Percentiles rank a stretch among this genome's conserved stretches.
phyloP scores from a whole-genome alignment of 768 basidiomycete species.

The Trametes gibbosa region DNA sequence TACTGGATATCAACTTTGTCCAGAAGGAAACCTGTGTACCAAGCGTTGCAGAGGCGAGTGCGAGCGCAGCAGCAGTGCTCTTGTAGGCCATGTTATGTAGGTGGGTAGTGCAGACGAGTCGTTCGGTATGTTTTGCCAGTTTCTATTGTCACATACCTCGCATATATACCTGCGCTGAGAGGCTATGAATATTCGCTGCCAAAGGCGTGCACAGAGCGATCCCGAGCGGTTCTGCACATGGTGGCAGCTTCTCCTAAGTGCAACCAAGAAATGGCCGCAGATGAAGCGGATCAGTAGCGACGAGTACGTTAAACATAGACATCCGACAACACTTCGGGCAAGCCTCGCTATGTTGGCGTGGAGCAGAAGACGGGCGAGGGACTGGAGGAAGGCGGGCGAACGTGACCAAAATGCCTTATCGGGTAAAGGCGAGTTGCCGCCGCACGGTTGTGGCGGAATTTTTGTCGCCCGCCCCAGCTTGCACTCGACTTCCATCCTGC shows the following conservation, averaged over 20 bases:
- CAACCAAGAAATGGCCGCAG: constrained; percentile 8
- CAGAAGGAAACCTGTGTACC: constrained; percentile 4
- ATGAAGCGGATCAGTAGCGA: not conserved
- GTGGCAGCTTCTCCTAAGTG: not conserved
- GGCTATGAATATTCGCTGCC: too few species aligned
- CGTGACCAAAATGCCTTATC: constrained; percentile 4
- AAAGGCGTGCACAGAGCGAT: too few species aligned
- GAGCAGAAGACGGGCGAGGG: not conserved
- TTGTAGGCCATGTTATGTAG: not conserved
- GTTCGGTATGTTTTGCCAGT: not conserved
- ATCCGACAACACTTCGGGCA: constrained; percentile 6
- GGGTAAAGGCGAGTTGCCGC: not conserved
- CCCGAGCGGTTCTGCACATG: not conserved
- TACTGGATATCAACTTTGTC: not conserved
- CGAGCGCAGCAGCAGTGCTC: not conserved
- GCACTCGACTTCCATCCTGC: constrained; percentile 18
- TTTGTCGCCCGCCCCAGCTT: constrained; percentile 11
- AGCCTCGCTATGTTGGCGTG: constrained; percentile 8
- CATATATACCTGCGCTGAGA: constrained; percentile 6
- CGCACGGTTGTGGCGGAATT: constrained; percentile 16
- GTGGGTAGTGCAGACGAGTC: too few species aligned
- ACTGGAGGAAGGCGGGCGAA: not conserved
- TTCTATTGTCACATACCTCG: not conserved
- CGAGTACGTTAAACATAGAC: not conserved
- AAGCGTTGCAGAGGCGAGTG: constrained; percentile 2